A percentile compares a stretch with the other conserved stretches of the same genome.
phyloP scores from a whole-genome alignment of 2,329 filamentous ascomycete genomes.

The Pyrenochaeta sp. region DNA sequence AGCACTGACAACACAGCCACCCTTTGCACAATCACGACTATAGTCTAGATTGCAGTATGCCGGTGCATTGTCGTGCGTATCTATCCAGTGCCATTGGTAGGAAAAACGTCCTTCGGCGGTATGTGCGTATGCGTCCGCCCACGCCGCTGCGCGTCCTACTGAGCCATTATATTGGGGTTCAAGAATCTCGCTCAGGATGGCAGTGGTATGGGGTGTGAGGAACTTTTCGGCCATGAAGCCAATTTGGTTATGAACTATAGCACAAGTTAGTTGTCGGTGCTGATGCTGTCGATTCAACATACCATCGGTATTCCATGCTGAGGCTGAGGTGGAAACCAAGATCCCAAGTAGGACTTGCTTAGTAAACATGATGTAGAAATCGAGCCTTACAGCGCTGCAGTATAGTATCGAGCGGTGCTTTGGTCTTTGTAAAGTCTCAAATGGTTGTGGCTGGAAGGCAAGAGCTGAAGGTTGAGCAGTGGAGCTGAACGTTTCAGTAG shows the following conservation, averaged over 20 bases:
- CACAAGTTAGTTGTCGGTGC: constrained; percentile 9
- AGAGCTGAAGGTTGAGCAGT: neutral
- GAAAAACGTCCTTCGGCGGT: constrained; percentile 51
- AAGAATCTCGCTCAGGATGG: constrained; percentile 46
- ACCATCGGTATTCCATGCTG: constrained; percentile 48
- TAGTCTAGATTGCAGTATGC: constrained; percentile 48
- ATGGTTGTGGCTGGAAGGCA: constrained; percentile 4
- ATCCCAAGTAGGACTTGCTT: constrained; percentile 6
- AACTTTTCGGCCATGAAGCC: constrained; percentile 52
- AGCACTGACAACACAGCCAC: constrained; percentile 53
- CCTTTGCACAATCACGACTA: constrained; percentile 46
- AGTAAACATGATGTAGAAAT: neutral
- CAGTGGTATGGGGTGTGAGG: constrained; percentile 41
- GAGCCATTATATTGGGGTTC: constrained; percentile 52
- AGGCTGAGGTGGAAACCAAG: constrained; percentile 18
- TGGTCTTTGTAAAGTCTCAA: neutral
- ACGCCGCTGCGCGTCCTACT: constrained; percentile 50
- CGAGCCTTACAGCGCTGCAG: neutral
- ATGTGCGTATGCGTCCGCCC: constrained; percentile 52
- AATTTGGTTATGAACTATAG: constrained; percentile 51
- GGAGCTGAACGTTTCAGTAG: neutral
- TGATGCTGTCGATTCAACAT: neutral
- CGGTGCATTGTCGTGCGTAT: constrained; percentile 46
- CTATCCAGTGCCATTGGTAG: constrained; percentile 55
- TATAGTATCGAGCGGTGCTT: neutral